These are phyloP conservation scores for Alternaria hordeiaustralica DNA, from an alignment of 2,329 filamentous ascomycete species.

Conservation along the genomic window DNA sequence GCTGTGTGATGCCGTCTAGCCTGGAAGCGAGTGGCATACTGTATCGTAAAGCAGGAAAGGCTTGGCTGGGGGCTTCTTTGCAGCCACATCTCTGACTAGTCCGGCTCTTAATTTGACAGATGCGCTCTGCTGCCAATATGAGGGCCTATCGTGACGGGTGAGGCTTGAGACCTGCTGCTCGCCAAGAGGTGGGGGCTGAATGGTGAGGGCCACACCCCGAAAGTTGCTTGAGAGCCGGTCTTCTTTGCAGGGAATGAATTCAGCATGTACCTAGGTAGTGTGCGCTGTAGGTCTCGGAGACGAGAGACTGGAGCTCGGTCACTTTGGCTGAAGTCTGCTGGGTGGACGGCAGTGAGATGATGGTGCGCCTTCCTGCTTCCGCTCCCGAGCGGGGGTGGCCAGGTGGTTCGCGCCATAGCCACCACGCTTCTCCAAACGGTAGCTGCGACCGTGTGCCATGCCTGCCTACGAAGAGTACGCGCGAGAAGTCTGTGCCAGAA, in stretches of 20 bases:
- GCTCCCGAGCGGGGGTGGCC: background rate
- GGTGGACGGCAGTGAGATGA: background rate
- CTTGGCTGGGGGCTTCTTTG: slow-evolving; percentile 17
- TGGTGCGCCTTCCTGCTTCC: background rate
- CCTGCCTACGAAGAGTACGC: background rate
- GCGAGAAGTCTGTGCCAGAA: background rate
- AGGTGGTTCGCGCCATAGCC: background rate
- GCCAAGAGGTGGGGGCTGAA: background rate
- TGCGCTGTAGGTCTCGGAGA: background rate
- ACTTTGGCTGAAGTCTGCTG: background rate
- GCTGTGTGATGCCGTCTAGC: slow-evolving; percentile 22
- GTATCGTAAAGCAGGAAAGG: slow-evolving; percentile 15
- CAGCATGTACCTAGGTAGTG: background rate
- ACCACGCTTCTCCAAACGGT: background rate
- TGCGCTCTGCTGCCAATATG: slow-evolving; percentile 11
- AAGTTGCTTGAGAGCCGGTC: background rate
- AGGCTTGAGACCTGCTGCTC: background rate
- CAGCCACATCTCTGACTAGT: slow-evolving; percentile 19
- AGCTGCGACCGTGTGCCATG: background rate
- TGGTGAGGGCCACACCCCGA: background rate
- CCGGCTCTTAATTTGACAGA: slow-evolving; percentile 17
- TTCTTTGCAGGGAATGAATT: background rate
- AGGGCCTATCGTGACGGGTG: background rate
- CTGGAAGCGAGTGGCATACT: slow-evolving; percentile 10
- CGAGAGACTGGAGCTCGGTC: background rate